Conservation (phyloP, 2,329 filamentous ascomycete species). For the Basipetospora chlamydospora region DNA sequence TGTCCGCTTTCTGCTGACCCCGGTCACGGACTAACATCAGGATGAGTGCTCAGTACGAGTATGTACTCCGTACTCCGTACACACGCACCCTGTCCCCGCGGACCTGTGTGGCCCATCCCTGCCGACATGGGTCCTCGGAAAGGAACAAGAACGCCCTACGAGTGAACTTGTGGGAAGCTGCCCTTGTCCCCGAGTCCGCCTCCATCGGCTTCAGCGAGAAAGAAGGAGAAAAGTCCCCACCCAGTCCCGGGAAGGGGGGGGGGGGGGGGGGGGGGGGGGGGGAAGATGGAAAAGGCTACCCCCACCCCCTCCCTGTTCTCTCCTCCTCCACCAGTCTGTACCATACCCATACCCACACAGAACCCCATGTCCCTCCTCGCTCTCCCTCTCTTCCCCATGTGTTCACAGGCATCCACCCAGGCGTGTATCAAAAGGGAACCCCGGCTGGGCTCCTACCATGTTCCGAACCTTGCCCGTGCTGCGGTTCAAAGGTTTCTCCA, state of each 20-base stretch:
- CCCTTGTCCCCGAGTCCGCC: conserved; percentile 3
- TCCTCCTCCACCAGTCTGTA: background rate
- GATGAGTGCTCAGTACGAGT: no score
- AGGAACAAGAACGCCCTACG: background rate
- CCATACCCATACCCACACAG: conserved; percentile 3
- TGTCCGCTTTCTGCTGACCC: no score
- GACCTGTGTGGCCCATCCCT: conserved; percentile 1
- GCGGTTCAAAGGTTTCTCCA: conserved; percentile 14
- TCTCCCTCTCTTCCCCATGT: conserved; percentile 8
- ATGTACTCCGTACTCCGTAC: no score
- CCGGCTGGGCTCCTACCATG: conserved; percentile 36
- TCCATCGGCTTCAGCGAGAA: background rate
- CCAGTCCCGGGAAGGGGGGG: no score
- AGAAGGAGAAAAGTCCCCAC: background rate
- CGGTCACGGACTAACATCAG: no score
- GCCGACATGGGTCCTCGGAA: conserved; percentile 2
- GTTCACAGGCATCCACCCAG: conserved; percentile 18
- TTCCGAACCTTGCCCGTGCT: conserved; percentile 32
- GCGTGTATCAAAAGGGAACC: conserved; percentile 33
- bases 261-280: no score
- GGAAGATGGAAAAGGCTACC: no score
- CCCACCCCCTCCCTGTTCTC: background rate
- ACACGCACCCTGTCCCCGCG: background rate
- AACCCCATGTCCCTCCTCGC: background rate
- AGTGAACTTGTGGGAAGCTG: background rate